A percentile compares a stretch with the other conserved stretches of the same genome.
These are phyloP conservation scores for Pezicula carpinea DNA, from an alignment of 2,329 filamentous ascomycete species.

Conservation along the genomic window DNA sequence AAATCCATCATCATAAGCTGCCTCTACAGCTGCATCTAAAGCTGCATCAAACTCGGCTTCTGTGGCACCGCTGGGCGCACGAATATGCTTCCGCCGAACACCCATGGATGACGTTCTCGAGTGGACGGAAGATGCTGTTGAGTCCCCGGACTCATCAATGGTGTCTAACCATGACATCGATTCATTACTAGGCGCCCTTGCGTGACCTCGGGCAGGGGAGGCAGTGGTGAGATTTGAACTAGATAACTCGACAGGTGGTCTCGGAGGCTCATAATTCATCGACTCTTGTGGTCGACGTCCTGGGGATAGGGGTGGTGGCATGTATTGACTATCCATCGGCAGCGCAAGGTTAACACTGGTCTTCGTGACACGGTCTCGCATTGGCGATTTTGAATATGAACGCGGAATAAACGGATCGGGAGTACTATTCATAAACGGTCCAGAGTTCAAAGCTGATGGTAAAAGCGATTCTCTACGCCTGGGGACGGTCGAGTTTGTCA, in stretches of 20 bases:
- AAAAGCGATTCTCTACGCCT: constrained; percentile 30
- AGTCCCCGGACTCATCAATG: constrained; percentile 84
- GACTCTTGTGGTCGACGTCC: constrained; percentile 49
- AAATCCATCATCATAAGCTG: constrained; percentile 88
- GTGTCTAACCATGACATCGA: constrained; percentile 92
- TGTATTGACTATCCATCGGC: constrained; percentile 52
- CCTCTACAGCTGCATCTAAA: constrained; percentile 90
- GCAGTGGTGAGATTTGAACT: constrained; percentile 31
- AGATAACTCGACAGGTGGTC: constrained; percentile 25
- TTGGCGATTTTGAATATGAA: constrained; percentile 48
- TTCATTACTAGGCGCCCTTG: constrained; percentile 64
- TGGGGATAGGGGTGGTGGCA: constrained; percentile 69
- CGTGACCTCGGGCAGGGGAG: constrained; percentile 35
- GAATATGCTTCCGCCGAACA: constrained; percentile 64
- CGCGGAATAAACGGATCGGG: constrained; percentile 38
- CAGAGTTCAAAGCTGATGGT: constrained; percentile 23
- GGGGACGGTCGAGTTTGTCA: constrained; percentile 24
- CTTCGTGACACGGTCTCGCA: constrained; percentile 33
- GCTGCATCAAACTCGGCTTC: constrained; percentile 93
- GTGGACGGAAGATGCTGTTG: constrained; percentile 73
- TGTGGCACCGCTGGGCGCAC: constrained; percentile 64
- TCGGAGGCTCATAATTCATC: constrained; percentile 22
- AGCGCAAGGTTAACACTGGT: constrained; percentile 39
- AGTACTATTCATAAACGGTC: constrained; percentile 26
- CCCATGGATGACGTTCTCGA: constrained; percentile 71